A percentile compares a stretch with the other conserved stretches of the same genome.
Conservation (phyloP, 139 green algal genomes). For the Picochlorum sp. region DNA sequence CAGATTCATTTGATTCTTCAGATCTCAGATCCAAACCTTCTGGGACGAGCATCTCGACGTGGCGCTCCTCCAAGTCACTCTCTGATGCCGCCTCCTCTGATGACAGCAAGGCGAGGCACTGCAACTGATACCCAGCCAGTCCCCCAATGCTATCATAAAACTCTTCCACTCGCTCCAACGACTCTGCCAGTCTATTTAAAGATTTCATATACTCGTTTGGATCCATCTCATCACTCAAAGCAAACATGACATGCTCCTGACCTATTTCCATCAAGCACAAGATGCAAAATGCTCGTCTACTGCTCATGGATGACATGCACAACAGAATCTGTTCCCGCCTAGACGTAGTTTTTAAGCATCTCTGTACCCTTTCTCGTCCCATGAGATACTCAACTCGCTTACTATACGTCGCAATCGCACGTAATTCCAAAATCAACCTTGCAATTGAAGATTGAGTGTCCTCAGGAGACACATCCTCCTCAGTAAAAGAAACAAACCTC, state of each 20-base stretch:
- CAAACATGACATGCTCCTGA: conserved; percentile 42
- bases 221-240: conserved; percentile 11
- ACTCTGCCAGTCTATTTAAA: conserved; percentile 22
- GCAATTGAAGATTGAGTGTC: no score
- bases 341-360: no score
- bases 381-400: no score
- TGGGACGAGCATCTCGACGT: conserved; percentile 45
- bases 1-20: conserved; percentile 19
- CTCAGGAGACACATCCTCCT: no score
- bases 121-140: conserved; percentile 86
- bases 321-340: not conserved
- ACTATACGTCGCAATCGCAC: no score
- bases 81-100: not conserved
- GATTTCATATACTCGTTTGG: not conserved
- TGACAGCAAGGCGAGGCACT: conserved; percentile 68
- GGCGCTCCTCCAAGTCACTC: not conserved
- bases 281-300: conserved; percentile 32
- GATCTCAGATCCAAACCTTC: conserved; percentile 52
- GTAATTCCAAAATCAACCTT: no score
- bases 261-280: conserved; percentile 36
- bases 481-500: no score
- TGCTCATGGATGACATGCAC: conserved; percentile 9
- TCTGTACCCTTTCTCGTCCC: no score
- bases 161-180: conserved; percentile 51
- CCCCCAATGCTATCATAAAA: conserved; percentile 96